phyloP scores from a whole-genome alignment of 108 stramenopile genomes.

The Fragilaria radians region DNA sequence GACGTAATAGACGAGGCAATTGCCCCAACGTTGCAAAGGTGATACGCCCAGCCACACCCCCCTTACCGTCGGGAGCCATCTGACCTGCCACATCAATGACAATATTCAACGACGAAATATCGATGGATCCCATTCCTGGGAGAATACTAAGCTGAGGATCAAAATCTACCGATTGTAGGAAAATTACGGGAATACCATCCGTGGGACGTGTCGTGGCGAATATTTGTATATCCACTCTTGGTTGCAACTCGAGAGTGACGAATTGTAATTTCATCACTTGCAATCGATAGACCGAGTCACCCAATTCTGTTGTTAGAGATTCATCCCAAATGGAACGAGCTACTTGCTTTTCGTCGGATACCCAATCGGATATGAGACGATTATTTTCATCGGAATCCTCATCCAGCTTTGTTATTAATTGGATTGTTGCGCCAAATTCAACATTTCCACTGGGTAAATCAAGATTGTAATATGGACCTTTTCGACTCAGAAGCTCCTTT shows the following conservation, averaged over 20 bases:
- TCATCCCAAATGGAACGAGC: slow-evolving; percentile 72
- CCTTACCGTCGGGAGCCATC: slow-evolving; percentile 50
- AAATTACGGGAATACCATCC: slow-evolving; percentile 33
- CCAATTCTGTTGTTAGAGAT: slow-evolving; percentile 40
- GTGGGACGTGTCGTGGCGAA: slow-evolving; percentile 27
- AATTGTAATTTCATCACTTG: slow-evolving; percentile 77
- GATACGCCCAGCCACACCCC: slow-evolving; percentile 63
- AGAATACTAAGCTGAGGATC: slow-evolving; percentile 70
- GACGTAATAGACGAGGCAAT: slow-evolving; percentile 53
- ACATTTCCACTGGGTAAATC: slow-evolving; percentile 47
- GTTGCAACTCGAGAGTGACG: slow-evolving; percentile 64
- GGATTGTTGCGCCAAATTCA: slow-evolving; percentile 65
- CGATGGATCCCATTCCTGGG: slow-evolving; percentile 42
- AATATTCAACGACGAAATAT: slow-evolving; percentile 47
- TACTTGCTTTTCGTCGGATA: slow-evolving; percentile 51
- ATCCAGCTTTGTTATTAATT: slow-evolving; percentile 45
- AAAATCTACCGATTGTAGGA: slow-evolving; percentile 59
- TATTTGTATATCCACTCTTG: slow-evolving; percentile 70
- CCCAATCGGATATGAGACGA: slow-evolving; percentile 40
- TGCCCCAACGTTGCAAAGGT: slow-evolving; percentile 54
- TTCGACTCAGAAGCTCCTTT: slow-evolving; percentile 41
- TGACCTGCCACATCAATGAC: slow-evolving; percentile 73
- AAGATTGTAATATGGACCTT: slow-evolving; percentile 63
- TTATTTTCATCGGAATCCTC: slow-evolving; percentile 10
- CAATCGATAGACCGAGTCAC: slow-evolving; percentile 46